Conservation (phyloP, 2,329 filamentous ascomycete species). For the Aspergillus hortae region DNA sequence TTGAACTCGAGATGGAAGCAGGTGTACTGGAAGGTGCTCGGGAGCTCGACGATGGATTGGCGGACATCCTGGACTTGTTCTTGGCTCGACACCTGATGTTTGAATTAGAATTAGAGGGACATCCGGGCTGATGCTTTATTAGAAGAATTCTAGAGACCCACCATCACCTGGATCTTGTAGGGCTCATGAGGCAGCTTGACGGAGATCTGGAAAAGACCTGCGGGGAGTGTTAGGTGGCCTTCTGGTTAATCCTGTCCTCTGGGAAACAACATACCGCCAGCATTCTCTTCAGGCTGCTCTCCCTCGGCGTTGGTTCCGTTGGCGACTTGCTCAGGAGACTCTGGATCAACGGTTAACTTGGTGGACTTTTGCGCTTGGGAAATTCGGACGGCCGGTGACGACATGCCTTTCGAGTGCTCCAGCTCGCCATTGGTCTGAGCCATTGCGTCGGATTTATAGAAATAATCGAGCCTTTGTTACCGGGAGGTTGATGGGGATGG, state of each 20-base stretch:
- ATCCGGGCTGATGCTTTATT: constrained; percentile 19
- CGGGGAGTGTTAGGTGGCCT: background rate
- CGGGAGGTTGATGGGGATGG: too few species aligned
- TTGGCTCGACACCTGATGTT: constrained; percentile 72
- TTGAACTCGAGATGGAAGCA: constrained; percentile 97
- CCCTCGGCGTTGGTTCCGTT: constrained; percentile 34
- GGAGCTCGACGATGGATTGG: constrained; percentile 91
- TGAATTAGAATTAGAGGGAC: constrained; percentile 10
- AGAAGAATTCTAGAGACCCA: constrained; percentile 43
- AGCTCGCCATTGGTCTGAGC: constrained; percentile 37
- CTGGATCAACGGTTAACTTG: constrained; percentile 22
- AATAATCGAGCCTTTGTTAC: constrained; percentile 4
- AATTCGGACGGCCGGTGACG: background rate
- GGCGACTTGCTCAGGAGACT: constrained; percentile 33
- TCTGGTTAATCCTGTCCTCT: background rate
- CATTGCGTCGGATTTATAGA: constrained; percentile 28
- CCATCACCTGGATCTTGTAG: constrained; percentile 79
- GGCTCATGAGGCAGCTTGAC: constrained; percentile 79
- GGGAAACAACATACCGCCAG: constrained; percentile 28
- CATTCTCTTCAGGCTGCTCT: constrained; percentile 32
- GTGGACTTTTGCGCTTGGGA: constrained; percentile 1
- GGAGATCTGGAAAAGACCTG: constrained; percentile 65
- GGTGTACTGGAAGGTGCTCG: constrained; percentile 91
- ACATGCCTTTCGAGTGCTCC: constrained; percentile 39
- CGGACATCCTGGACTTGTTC: constrained; percentile 97